A percentile compares a stretch with the other conserved stretches of the same genome.
Evolutionary conservation across 2,329 filamentous ascomycete genomes (phyloP).

Genomic region (Fusarium compactum): DNA sequence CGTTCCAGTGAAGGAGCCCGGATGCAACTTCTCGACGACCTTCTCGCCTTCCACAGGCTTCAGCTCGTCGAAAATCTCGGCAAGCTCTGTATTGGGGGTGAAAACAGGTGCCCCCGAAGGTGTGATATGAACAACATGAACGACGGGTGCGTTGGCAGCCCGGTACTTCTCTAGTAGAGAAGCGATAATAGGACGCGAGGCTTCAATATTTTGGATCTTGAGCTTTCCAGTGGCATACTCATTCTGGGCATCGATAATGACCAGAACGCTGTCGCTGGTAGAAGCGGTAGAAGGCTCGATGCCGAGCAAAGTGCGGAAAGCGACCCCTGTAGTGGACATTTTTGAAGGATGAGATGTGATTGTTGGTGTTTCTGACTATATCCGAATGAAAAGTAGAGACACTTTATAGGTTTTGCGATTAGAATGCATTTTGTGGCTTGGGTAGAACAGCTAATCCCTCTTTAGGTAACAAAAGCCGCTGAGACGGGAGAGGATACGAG

Average conservation of each 20-base stretch:
- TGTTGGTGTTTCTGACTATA: neutral
- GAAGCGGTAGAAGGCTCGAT: constrained; percentile 66
- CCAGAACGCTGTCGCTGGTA: constrained; percentile 67
- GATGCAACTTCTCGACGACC: constrained; percentile 67
- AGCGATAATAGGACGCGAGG: constrained; percentile 67
- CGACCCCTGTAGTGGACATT: constrained; percentile 14
- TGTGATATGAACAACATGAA: constrained; percentile 71
- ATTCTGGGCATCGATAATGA: constrained; percentile 79
- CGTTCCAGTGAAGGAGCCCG: constrained; percentile 71
- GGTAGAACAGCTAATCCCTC: neutral
- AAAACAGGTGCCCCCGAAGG: constrained; percentile 74
- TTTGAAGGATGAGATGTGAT: neutral
- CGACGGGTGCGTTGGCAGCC: constrained; percentile 60
- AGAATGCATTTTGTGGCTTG: neutral
- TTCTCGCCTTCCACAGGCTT: constrained; percentile 66
- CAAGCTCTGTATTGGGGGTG: constrained; percentile 70
- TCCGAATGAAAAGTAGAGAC: neutral
- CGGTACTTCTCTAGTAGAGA: constrained; percentile 70
- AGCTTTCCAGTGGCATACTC: constrained; percentile 72
- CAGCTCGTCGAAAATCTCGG: constrained; percentile 70
- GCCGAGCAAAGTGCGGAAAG: constrained; percentile 66
- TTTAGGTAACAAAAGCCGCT: neutral
- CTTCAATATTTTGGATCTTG: constrained; percentile 63
- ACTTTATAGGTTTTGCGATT: neutral
- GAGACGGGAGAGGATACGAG: neutral